Evolutionary conservation across 1,284 basidiomycete genomes (phyloP).

Genomic region (Tilletia setariae): DNA sequence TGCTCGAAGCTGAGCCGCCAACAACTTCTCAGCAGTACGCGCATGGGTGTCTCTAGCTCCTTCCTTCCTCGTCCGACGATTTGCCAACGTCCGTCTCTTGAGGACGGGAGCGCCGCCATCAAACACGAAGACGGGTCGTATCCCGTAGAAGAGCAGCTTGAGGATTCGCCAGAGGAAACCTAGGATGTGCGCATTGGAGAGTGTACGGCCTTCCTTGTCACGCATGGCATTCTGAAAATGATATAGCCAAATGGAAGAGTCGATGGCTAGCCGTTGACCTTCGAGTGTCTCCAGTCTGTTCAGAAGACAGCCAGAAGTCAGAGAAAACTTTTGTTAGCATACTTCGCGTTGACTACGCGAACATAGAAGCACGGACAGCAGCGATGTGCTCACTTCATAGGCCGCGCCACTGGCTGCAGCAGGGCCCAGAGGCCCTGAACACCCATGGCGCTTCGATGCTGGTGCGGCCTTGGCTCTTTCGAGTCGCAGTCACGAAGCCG

Average conservation of each 20-base stretch:
- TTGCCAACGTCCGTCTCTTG: conserved; percentile 55
- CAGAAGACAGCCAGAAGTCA: not conserved
- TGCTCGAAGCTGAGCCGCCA: conserved; percentile 87
- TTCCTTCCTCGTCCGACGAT: conserved; percentile 64
- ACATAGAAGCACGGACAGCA: not conserved
- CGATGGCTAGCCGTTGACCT: conserved; percentile 63
- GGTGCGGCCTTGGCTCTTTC: too few relatives aligned
- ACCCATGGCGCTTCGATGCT: conserved; percentile 34
- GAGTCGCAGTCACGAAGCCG: too few relatives aligned
- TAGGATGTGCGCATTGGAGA: conserved; percentile 90
- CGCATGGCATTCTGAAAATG: conserved; percentile 80
- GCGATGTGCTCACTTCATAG: conserved; percentile 39
- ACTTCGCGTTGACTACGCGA: not conserved
- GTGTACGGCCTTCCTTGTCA: conserved; percentile 84
- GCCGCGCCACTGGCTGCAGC: conserved; percentile 53
- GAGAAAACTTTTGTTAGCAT: not conserved
- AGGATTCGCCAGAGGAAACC: conserved; percentile 79
- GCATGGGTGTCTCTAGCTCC: conserved; percentile 53
- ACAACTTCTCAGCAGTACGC: conserved; percentile 69
- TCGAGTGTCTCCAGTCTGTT: conserved; percentile 49
- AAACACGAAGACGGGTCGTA: conserved; percentile 80
- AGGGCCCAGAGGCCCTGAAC: conserved; percentile 54
- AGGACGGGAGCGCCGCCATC: conserved; percentile 65
- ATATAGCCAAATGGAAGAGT: conserved; percentile 99
- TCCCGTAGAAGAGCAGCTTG: conserved; percentile 87